Conservation (phyloP, 768 basidiomycete genomes). For the Termitomyces sp. region DNA sequence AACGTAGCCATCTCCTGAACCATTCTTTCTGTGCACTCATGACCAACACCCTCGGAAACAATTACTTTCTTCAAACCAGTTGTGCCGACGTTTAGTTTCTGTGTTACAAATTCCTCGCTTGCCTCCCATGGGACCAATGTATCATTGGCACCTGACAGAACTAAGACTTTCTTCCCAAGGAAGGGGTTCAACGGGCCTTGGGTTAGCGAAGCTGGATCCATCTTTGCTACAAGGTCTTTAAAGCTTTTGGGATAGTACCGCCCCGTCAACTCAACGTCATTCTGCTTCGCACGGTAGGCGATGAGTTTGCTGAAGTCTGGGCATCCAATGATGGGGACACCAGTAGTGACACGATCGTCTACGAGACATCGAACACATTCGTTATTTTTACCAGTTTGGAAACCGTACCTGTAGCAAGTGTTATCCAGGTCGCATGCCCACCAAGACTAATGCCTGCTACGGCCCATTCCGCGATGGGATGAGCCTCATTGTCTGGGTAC, state of each 20-base stretch:
- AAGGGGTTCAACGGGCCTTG: slow-evolving; percentile 51
- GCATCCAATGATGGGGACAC: slow-evolving; percentile 62
- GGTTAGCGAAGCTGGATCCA: slow-evolving; percentile 47
- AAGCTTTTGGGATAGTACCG: slow-evolving; percentile 59
- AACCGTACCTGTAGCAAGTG: slow-evolving; percentile 43
- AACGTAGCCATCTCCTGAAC: slow-evolving; percentile 39
- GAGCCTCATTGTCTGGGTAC: slow-evolving; percentile 59
- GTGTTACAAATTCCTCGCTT: slow-evolving; percentile 49
- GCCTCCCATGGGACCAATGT: slow-evolving; percentile 63
- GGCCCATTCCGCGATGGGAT: slow-evolving; percentile 63
- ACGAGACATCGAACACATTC: background rate
- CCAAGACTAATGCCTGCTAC: slow-evolving; percentile 78
- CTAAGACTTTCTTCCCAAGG: slow-evolving; percentile 68
- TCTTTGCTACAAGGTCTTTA: slow-evolving; percentile 38
- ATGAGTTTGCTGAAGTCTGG: slow-evolving; percentile 65
- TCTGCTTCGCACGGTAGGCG: slow-evolving; percentile 46
- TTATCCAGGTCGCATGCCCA: slow-evolving; percentile 81
- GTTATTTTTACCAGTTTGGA: background rate
- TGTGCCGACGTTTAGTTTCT: slow-evolving; percentile 47
- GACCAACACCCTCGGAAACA: slow-evolving; percentile 55
- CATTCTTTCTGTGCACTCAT: slow-evolving; percentile 64
- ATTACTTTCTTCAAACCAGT: slow-evolving; percentile 55
- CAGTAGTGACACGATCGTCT: slow-evolving; percentile 46
- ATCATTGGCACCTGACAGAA: slow-evolving; percentile 67
- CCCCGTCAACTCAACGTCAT: slow-evolving; percentile 39